Conservation (phyloP, 176 grass and related monocot species). For the Oryza australiensis region DNA sequence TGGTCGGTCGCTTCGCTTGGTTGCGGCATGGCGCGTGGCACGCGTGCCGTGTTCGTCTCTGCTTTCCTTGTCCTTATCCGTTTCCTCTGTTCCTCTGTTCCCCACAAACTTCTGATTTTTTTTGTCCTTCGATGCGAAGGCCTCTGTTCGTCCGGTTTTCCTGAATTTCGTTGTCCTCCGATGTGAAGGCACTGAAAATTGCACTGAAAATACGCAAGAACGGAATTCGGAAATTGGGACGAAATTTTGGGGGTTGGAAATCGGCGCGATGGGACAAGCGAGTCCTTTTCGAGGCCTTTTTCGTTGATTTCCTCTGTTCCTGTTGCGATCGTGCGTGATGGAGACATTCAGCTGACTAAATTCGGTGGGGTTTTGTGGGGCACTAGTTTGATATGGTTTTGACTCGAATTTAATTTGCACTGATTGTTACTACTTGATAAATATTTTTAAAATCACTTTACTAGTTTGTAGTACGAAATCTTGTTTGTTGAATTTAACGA, state of each 20-base stretch:
- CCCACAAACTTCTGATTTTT: background rate
- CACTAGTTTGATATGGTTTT: too few relatives aligned
- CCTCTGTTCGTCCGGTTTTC: background rate
- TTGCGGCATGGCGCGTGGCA: background rate
- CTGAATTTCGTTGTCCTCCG: background rate
- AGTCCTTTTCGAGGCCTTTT: background rate
- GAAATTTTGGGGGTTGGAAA: background rate
- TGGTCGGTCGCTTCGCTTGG: background rate
- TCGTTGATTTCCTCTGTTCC: background rate
- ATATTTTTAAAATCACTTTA: too few relatives aligned
- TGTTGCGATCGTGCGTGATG: background rate
- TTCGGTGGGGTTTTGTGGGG: background rate
- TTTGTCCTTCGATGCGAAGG: background rate
- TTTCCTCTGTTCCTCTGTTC: background rate
- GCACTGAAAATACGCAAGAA: background rate
- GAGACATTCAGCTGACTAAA: background rate
- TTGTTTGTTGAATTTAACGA: too few relatives aligned
- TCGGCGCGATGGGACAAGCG: background rate
- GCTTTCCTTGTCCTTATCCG: background rate
- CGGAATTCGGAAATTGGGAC: too few relatives aligned
- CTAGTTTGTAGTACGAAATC: too few relatives aligned
- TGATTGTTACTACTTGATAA: too few relatives aligned
- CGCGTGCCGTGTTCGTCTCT: background rate
- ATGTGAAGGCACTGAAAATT: background rate
- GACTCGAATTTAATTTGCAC: too few relatives aligned